Conservation (phyloP, 1,139 yeast genomes). For the Zygosaccharomyces sapae region DNA sequence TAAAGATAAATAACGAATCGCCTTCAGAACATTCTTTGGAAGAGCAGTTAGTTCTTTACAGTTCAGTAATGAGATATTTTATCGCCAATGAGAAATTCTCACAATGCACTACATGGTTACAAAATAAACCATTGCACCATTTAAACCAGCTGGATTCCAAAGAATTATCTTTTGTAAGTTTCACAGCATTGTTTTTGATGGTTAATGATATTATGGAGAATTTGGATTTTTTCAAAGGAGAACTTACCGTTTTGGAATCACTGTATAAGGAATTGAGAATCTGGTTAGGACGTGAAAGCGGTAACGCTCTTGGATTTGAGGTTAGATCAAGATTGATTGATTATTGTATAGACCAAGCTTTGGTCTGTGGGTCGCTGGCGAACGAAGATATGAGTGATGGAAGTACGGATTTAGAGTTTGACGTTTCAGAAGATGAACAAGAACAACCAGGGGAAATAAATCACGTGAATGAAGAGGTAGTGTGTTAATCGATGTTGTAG, state of each 20-base stretch:
- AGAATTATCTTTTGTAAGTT: constrained; percentile 27
- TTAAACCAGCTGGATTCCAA: constrained; percentile 15
- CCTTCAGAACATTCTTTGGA: constrained; percentile 16
- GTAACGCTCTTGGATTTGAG: constrained; percentile 28
- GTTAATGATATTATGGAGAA: constrained; percentile 19
- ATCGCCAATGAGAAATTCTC: constrained; percentile 24
- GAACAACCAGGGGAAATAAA: constrained; percentile 3
- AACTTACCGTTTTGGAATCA: constrained; percentile 8
- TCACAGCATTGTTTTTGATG: constrained; percentile 31
- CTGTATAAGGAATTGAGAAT: constrained; percentile 32
- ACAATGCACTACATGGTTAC: constrained; percentile 27
- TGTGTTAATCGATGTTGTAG: neutral
- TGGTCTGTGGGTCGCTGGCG: constrained; percentile 19
- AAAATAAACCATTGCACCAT: constrained; percentile 23
- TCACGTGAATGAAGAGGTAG: neutral
- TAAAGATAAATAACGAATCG: constrained; percentile 19
- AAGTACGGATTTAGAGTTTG: constrained; percentile 1
- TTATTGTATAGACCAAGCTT: constrained; percentile 33
- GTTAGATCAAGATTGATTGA: constrained; percentile 35
- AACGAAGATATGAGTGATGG: constrained; percentile 11
- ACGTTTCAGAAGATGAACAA: constrained; percentile 8
- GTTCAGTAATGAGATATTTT: constrained; percentile 33
- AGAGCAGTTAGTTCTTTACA: constrained; percentile 33
- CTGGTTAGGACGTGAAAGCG: constrained; percentile 36
- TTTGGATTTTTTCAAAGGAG: constrained; percentile 10